Percentiles rank a stretch among this genome's conserved stretches.
These are phyloP conservation scores for Beauveria varroae DNA, from an alignment of 2,329 filamentous ascomycete genomes.

Conservation along the genomic window DNA sequence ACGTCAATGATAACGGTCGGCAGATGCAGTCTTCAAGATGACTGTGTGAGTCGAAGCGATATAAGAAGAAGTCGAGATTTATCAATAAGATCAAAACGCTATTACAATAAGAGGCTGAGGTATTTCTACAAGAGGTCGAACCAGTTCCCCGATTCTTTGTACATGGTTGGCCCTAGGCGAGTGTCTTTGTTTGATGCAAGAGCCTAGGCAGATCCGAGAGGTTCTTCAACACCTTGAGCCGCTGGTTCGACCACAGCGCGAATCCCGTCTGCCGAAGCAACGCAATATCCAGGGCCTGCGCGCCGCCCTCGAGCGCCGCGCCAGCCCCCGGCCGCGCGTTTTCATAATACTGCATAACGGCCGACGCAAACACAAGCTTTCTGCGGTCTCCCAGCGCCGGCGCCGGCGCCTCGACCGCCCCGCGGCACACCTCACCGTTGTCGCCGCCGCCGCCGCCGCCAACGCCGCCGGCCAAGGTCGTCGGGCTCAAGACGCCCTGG, in stretches of 20 bases:
- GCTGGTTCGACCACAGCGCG: conserved; percentile 8
- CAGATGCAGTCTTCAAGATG: no score
- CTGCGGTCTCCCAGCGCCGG: not conserved
- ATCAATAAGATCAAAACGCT: no score
- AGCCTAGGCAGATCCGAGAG: not conserved
- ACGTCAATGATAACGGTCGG: no score
- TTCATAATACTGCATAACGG: conserved; percentile 3
- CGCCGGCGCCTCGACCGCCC: not conserved
- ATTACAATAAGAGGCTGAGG: not conserved
- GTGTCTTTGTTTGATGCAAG: not conserved
- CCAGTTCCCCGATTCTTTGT: not conserved
- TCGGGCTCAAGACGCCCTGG: not conserved
- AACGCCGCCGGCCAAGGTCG: not conserved
- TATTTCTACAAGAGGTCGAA: not conserved
- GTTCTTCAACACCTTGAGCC: not conserved
- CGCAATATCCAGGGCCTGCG: not conserved
- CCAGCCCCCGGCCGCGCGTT: not conserved
- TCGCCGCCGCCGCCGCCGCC: not conserved
- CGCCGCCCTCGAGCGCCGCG: not conserved
- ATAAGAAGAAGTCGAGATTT: not conserved
- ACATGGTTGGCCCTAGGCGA: not conserved
- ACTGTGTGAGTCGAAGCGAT: no score
- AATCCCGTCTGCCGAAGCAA: conserved; percentile 4
- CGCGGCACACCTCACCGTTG: not conserved
- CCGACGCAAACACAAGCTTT: not conserved